Conservation (phyloP, 345 rosid species). For the Eucalyptus tenuipes region DNA sequence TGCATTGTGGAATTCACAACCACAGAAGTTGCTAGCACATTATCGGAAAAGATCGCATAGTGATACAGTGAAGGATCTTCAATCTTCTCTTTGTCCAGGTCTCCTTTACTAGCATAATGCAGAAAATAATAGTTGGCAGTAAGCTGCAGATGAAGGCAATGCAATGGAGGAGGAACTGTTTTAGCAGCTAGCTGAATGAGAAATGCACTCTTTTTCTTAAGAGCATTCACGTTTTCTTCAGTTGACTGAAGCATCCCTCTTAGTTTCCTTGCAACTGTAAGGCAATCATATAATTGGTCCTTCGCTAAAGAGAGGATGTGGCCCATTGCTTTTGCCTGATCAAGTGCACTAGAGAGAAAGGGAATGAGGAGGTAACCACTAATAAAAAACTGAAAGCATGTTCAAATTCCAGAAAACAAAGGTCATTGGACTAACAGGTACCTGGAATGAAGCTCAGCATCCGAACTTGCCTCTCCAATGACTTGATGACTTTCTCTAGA, state of each 20-base stretch:
- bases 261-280: slow-evolving; percentile 56
- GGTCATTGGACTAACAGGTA: slow-evolving; percentile 6
- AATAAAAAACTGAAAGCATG: not conserved
- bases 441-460: slow-evolving; percentile 79
- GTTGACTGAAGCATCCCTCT: slow-evolving; percentile 81
- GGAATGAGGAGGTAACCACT: not conserved
- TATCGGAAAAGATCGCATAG: slow-evolving; percentile 94
- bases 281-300: slow-evolving; percentile 71
- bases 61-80: slow-evolving; percentile 80
- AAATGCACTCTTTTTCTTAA: slow-evolving; percentile 78
- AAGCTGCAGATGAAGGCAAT: slow-evolving; percentile 83
- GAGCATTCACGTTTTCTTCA: slow-evolving; percentile 43
- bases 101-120: slow-evolving; percentile 33
- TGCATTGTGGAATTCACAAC: slow-evolving; percentile 81
- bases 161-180: slow-evolving; percentile 81
- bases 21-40: slow-evolving; percentile 89
- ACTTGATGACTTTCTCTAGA: slow-evolving; percentile 49
- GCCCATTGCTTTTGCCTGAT: slow-evolving; percentile 83
- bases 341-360: slow-evolving; percentile 55
- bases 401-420: not conserved
- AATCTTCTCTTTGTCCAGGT: slow-evolving; percentile 27
- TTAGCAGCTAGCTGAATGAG: slow-evolving; percentile 96
- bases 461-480: slow-evolving; percentile 68
- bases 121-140: slow-evolving; percentile 62
- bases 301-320: slow-evolving; percentile 76